phyloP scores from a whole-genome alignment of 2,329 filamentous ascomycete species.

The Fusarium setosum region DNA sequence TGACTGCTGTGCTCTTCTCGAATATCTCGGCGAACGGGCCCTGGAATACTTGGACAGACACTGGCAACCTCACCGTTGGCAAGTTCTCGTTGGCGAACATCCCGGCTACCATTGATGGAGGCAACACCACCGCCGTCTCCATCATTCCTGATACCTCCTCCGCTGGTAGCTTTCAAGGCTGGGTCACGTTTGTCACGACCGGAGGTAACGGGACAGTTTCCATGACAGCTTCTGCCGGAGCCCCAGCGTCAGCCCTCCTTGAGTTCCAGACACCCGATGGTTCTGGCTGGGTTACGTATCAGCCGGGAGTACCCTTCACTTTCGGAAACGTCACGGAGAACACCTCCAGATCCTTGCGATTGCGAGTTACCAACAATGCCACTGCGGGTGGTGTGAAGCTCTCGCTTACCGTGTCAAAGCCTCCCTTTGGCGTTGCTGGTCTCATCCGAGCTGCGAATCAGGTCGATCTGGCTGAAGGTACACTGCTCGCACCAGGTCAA shows the following conservation, averaged over 20 bases:
- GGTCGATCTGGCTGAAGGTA: constrained; percentile 69
- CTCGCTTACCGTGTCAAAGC: constrained; percentile 70
- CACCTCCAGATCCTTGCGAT: constrained; percentile 56
- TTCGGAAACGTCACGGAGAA: constrained; percentile 68
- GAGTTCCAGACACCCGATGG: constrained; percentile 67
- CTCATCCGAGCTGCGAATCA: constrained; percentile 66
- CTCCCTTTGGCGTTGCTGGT: constrained; percentile 66
- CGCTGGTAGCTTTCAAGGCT: constrained; percentile 62
- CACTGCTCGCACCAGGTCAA: constrained; percentile 59
- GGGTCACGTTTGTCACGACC: constrained; percentile 57
- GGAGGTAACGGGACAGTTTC: constrained; percentile 62
- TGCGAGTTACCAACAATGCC: constrained; percentile 66
- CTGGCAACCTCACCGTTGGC: constrained; percentile 53
- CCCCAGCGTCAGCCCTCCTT: constrained; percentile 60
- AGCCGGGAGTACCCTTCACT: constrained; percentile 56
- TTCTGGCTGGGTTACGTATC: constrained; percentile 61
- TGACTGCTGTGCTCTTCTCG: constrained; percentile 59
- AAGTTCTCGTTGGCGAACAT: constrained; percentile 61
- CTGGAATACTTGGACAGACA: constrained; percentile 51
- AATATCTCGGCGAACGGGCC: constrained; percentile 56
- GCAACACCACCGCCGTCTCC: constrained; percentile 51
- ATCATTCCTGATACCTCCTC: constrained; percentile 59
- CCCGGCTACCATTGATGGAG: constrained; percentile 56
- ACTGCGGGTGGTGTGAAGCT: constrained; percentile 57
- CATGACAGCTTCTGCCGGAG: constrained; percentile 61